Evolutionary conservation across 495 filamentous ascomycete genomes (phyloP).

Genomic region (Hypomontagnella submonticulosa): DNA sequence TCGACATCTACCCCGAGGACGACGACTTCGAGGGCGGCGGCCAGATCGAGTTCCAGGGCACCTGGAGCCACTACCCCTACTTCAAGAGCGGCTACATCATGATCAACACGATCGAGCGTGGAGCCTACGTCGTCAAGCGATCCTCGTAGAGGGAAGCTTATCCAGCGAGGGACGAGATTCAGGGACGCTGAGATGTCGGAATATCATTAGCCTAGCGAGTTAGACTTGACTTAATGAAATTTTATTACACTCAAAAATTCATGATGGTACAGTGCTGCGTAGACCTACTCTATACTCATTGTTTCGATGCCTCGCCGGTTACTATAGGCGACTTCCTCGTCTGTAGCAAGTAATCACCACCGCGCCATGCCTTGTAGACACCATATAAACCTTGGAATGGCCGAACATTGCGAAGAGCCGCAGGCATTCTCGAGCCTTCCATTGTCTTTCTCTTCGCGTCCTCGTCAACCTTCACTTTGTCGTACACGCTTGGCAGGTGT

Average conservation of each 20-base stretch:
- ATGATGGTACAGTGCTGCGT: conserved; percentile 15
- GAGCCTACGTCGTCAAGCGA: conserved; percentile 63
- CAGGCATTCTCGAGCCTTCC: conserved; percentile 42
- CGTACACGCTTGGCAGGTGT: conserved; percentile 61
- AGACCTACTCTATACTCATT: neutral
- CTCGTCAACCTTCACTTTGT: conserved; percentile 62
- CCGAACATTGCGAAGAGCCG: conserved; percentile 26
- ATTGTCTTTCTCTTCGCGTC: conserved; percentile 40
- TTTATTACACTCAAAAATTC: neutral
- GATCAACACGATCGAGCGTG: conserved; percentile 70
- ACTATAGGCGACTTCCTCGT: conserved; percentile 12
- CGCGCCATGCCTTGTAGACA: conserved; percentile 49
- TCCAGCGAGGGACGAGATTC: neutral
- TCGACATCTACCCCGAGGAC: conserved; percentile 71
- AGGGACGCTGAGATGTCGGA: neutral
- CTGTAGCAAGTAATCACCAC: conserved; percentile 45
- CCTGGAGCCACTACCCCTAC: conserved; percentile 66
- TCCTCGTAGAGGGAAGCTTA: conserved; percentile 21
- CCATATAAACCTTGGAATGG: conserved; percentile 48
- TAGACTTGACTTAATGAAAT: conserved; percentile 31
- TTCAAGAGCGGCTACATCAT: conserved; percentile 68
- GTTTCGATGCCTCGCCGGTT: neutral
- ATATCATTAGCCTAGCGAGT: neutral
- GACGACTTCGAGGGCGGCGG: conserved; percentile 59
- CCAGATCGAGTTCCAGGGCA: conserved; percentile 65